Conservation (phyloP, 257 asterid species). For the Solanum chmielewskii region DNA sequence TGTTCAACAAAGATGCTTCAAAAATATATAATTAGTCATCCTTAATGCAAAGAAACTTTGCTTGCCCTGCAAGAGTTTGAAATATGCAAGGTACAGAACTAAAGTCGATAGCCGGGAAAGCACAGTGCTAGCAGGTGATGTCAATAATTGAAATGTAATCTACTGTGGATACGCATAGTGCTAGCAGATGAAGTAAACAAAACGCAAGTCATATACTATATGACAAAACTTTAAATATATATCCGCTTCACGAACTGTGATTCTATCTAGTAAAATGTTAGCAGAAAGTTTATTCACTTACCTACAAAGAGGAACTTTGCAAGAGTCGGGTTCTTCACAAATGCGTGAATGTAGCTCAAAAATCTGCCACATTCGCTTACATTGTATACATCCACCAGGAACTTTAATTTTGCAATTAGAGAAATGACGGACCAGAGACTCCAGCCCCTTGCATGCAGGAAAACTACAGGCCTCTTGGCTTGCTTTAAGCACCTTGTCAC, state of each 20-base stretch:
- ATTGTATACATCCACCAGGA: slow-evolving; percentile 80
- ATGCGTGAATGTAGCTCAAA: slow-evolving; percentile 76
- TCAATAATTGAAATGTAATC: neutral
- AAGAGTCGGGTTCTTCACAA: slow-evolving; percentile 64
- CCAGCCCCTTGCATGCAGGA: slow-evolving; percentile 82
- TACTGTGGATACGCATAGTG: neutral
- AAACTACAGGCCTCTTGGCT: slow-evolving; percentile 40
- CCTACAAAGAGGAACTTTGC: slow-evolving; percentile 97
- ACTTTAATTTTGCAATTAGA: slow-evolving; percentile 54
- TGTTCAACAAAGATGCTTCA: neutral
- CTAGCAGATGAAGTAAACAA: neutral
- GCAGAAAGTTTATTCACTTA: slow-evolving; percentile 5
- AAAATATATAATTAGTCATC: neutral
- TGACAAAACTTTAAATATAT: neutral
- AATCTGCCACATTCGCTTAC: slow-evolving; percentile 96
- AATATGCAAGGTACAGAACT: neutral
- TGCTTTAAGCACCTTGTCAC: slow-evolving; percentile 58
- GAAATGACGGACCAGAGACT: slow-evolving; percentile 74
- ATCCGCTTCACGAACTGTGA: neutral
- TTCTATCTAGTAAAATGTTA: neutral
- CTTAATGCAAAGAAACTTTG: neutral
- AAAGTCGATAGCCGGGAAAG: neutral
- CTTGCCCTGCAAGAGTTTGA: neutral
- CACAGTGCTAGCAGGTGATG: neutral
- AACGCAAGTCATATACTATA: neutral